Evolutionary conservation across 768 basidiomycete genomes (phyloP), one percentile per base, ranked within the genome.

Genomic region (Tricholoma flavovirens): DNA sequence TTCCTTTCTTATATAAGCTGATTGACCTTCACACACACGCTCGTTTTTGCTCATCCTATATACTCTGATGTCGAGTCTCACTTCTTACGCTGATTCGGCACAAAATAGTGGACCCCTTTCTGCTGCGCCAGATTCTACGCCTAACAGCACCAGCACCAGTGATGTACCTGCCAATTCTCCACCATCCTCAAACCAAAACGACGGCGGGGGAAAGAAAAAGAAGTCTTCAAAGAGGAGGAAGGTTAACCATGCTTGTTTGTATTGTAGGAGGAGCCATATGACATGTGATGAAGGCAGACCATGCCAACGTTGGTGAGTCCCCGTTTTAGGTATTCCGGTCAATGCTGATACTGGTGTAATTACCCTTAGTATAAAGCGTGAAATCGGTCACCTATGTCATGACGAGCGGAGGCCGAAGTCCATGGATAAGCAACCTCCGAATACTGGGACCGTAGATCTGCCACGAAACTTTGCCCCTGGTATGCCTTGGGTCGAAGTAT

Each of bases 311-410:
- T 96, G 94, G 94, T 94, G 67, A 70, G 90, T 77, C 14, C 43
- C 36, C 38, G 33, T 21, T 51, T 63, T 46, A n/a, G 22, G 49
- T 42, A 29, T 52, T 56, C 21, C 45, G 11, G 17, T 15, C 22
- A 64, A 35, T n/a, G 43, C 59, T 53, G n/a, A 56, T 54, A 56
- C n/a, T 52, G 29, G 48, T 15, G 19, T 58, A 42, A 22, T 43
- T 59, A 61, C 54, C 45, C 48, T 35, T 22, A 95, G 94, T 65
- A 92, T 98, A 64, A 98, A 98, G 70, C 85, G 96, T 36, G 95
- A 98, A 70, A 98, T 98, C 58, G 91, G 93, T 0, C 93, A 97
- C 73, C 77, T 96, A 12, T 97, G 94, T 65, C 89, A 92, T 62
- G 95, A 96, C 69, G 93, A 95, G 66, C 82, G 82, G 56, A 78